Base-by-base conservation (phyloP, 345 rosid species). In the Lumnitzera racemosa region DNA sequence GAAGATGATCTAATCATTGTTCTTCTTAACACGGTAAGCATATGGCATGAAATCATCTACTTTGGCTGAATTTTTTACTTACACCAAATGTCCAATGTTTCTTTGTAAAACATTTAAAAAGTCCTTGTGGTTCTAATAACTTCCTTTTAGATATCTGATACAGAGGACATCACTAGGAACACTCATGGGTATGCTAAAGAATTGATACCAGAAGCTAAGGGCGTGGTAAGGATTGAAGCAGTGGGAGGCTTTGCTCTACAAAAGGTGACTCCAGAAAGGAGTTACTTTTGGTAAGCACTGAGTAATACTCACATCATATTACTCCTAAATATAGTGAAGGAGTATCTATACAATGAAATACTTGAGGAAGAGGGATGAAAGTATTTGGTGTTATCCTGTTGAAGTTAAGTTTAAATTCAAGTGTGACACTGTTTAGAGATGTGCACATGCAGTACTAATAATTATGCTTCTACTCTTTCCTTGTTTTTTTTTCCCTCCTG, bases 201-300 rank as follows among this genome's bases (percentile, higher is more conserved):
- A 27, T 71, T 74, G 56, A 72, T 86, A 56, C 88, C 87, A 17
- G 84, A 86, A 72, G 78, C 74, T n/a, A 68, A 72, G 61, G 91
- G 83, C 55, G 88, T 84, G 55, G 88, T 86, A 55, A 84, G 96
- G 81, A 70, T 88, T 64, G 96, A 77, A 61, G 17, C 86, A 57
- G 85, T 84, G 27, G 99, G 97, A 47, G 99, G 97, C 55, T 87
- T 86, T 66, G 97, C 89, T 5, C 58, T 90, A 57, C 99, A 94
- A 70, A 94, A 83, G 76, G 96, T 90, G 72, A 73, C 84, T 56
- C 36, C 80, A 17, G 73, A 76, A 66, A 84, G 88, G 75, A 88
- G 97, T 78, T 90, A 86, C 77, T 70, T 94, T 41, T 79, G 97
- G 97, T 94, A 57, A 74, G 83, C 70, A 47, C n/a, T 61, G 24